These are phyloP conservation scores for Suillus discolor DNA, from an alignment of 768 basidiomycete genomes.

Conservation along the genomic window DNA sequence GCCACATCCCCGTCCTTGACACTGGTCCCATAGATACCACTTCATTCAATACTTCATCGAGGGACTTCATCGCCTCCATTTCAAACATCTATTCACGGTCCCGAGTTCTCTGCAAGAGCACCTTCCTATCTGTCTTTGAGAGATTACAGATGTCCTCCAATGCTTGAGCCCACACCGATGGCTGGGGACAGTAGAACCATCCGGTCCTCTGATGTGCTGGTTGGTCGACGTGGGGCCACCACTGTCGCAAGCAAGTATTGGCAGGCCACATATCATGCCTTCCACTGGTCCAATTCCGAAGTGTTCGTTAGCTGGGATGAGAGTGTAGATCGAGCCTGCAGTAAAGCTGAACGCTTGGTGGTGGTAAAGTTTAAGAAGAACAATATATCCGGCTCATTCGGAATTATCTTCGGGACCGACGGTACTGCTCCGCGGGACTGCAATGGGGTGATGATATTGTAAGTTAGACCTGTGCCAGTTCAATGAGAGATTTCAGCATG, in stretches of 20 bases:
- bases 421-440: conserved; percentile 43
- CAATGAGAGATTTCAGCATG: conserved; percentile 64
- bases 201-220: conserved; percentile 77
- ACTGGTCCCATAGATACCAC: too few species aligned
- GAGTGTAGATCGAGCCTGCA: conserved; percentile 65
- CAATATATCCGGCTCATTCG: conserved; percentile 60
- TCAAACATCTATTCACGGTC: too few species aligned
- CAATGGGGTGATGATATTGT: conserved; percentile 54
- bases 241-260: conserved; percentile 83
- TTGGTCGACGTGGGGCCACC: conserved; percentile 91
- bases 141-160: conserved; percentile 58
- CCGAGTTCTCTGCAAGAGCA: too few species aligned
- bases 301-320: conserved; percentile 92
- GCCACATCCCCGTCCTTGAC: too few species aligned
- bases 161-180: conserved; percentile 70
- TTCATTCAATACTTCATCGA: too few species aligned
- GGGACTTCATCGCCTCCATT: too few species aligned
- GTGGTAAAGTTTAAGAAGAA: conserved; percentile 94
- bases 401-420: conserved; percentile 38
- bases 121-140: too few species aligned
- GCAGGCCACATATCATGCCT: conserved; percentile 89
- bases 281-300: conserved; percentile 97
- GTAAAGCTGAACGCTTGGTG: conserved; percentile 78
- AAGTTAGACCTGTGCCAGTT: conserved; percentile 50
- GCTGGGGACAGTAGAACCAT: conserved; percentile 67